Evolutionary conservation across 2,329 filamentous ascomycete species (phyloP), one percentile per base, ranked within the genome.

Genomic region (Nemania sp.): DNA sequence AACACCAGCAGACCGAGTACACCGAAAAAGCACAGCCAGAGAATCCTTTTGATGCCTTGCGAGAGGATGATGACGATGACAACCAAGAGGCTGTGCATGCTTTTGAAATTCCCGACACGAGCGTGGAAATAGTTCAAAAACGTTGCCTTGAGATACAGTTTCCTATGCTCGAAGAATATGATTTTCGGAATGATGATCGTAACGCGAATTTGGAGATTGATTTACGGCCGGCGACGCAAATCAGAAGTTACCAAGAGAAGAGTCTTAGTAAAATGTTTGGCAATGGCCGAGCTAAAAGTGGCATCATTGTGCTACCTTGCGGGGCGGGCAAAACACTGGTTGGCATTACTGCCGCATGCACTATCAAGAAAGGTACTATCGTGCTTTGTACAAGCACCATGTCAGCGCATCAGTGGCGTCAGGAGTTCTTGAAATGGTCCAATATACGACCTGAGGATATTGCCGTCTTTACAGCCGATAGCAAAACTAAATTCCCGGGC

Each of bases 231-330:
- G 86, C 87, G 52, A 93, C 92, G 0, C 89, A 93, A 66, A 97
- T 97, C 69, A 86, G 93, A 69, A 86, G 83, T 24, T 99, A 99
- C 65, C 94, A 99, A 70, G 94, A 99, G 72, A 96, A 97, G 75
- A 96, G 91, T 61, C 78, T 99, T 8, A 96, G 90, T 76, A 99
- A 99, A 73, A 99, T 99, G 94, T 99, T 99, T 70, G 93, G 94
- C 68, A 99, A 99, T 68, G 93, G 93, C 44, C 88, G 94, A 73
- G 94, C 94, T 12, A 94, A 96, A 76, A 97, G 91, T 72, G 94
- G 94, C 52, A 95, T 99, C 62, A 99, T 99, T 55, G 94, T 99
- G 51, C 74, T 99, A 64, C 94, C 94, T 15, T 99, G 94, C 70
- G 94, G 94, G 63, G 94, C 94, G 15, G 94, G 94, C 55, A 99